These are phyloP conservation scores for Jackrogersella multiformis DNA, from an alignment of 495 filamentous ascomycete genomes.

Conservation along the genomic window DNA sequence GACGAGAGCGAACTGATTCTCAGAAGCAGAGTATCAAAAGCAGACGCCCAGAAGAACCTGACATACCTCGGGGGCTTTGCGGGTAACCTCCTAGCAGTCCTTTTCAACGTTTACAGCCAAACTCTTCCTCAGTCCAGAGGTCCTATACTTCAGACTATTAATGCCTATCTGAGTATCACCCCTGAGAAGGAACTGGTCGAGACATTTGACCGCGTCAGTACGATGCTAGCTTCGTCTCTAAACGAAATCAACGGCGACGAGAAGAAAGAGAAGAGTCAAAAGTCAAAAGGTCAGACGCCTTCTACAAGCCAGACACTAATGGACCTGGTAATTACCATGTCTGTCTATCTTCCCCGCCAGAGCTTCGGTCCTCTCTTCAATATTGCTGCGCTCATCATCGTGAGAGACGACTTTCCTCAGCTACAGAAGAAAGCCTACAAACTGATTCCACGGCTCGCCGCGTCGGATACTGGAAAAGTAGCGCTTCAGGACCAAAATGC, in stretches of 20 bases:
- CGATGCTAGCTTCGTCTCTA: conserved; percentile 81
- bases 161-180: conserved; percentile 90
- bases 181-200: conserved; percentile 76
- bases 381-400: conserved; percentile 81
- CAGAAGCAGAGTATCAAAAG: conserved; percentile 77
- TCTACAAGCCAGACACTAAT: conserved; percentile 95
- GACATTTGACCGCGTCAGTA: conserved; percentile 85
- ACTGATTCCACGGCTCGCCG: conserved; percentile 86
- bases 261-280: conserved; percentile 67
- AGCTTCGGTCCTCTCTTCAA: conserved; percentile 83
- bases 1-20: conserved; percentile 72
- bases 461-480: conserved; percentile 74
- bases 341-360: conserved; percentile 85
- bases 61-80: conserved; percentile 79
- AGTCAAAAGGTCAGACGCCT: conserved; percentile 75
- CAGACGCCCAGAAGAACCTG: conserved; percentile 77
- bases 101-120: conserved; percentile 98
- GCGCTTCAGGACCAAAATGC: conserved; percentile 75
- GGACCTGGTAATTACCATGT: conserved; percentile 94
- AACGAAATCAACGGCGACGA: conserved; percentile 66
- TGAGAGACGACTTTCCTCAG: conserved; percentile 81
- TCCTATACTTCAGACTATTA: conserved; percentile 90
- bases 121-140: conserved; percentile 92
- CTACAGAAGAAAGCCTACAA: conserved; percentile 99
- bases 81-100: conserved; percentile 87